Base-by-base conservation (phyloP, 1,284 basidiomycete genomes). In the Coniophora puteana region DNA sequence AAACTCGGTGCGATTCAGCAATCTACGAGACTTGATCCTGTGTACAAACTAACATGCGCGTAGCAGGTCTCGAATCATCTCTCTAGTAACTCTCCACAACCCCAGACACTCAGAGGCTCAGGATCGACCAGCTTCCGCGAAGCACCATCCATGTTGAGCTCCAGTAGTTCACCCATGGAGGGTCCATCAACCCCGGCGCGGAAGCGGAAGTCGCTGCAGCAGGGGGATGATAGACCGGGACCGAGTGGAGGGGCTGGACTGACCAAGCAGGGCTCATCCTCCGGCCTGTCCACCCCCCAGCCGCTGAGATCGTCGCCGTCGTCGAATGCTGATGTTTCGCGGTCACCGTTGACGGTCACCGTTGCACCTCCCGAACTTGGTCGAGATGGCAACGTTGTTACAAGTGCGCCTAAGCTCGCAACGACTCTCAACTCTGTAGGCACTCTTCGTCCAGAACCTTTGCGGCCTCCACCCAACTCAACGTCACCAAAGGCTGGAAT, bases 261-360 rank as follows among this genome's bases (percentile, higher is more conserved):
- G n/a, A n/a, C n/a, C n/a, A n/a, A n/a, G n/a, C n/a, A n/a, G n/a
- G n/a, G n/a, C n/a, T n/a, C n/a, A n/a, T n/a, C 41, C 55, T 34
- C 41, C 47, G 0, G 41, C 47, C 30, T 21, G 11, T 5, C 44
- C 18, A 45, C 0, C 44, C 32, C 29, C n/a, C 21, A 38, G 5
- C 43, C 28, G 4, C 36, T 46, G 1, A 18, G 45, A 1, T 47
- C 42, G 20, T 43, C 42, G 4, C 50, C 45, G 17, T 43, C 48
- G 13, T 44, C 55, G 14, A 42, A 44, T 42, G 46, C 52, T 40
- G 38, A 51, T 18, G 50, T 43, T 6, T 50, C 55, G 3, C 62
- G 62, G 33, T 59, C 67, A 8, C n/a, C n/a, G n/a, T 63, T 65
- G 36, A 62, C 71, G 22, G 61, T 69, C 18, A 70, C 66, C n/a